Evolutionary conservation across 805 yeast genomes (phyloP).

Genomic region (Metschnikowia noctiluminum): DNA sequence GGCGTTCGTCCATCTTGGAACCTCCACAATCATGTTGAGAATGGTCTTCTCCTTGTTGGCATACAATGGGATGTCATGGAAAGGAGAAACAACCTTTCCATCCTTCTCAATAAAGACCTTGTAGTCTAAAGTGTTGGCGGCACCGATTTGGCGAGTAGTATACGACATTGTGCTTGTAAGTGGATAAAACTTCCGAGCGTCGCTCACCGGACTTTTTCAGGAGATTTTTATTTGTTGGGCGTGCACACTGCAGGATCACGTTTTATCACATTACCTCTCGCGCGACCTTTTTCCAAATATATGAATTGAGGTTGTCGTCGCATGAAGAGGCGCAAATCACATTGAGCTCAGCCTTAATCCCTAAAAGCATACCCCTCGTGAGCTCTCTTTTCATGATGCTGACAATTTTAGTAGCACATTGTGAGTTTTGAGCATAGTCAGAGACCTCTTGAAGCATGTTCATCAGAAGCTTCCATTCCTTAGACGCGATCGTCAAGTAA

Average conservation of each 20-base stretch:
- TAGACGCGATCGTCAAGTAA: slow-evolving; percentile 11
- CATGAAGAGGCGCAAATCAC: slow-evolving; percentile 22
- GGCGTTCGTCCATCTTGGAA: slow-evolving; percentile 73
- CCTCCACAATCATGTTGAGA: slow-evolving; percentile 42
- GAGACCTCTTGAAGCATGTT: slow-evolving; percentile 7
- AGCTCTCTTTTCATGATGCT: slow-evolving; percentile 39
- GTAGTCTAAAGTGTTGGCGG: slow-evolving; percentile 93
- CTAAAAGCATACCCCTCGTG: slow-evolving; percentile 49
- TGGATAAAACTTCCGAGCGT: slow-evolving; percentile 1
- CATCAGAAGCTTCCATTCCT: slow-evolving; percentile 15
- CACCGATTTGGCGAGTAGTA: slow-evolving; percentile 90
- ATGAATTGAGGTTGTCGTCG: slow-evolving; percentile 8
- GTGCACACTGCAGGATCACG: slow-evolving; percentile 17
- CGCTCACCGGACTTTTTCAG: slow-evolving; percentile 7
- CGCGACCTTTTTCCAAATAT: slow-evolving; percentile 15
- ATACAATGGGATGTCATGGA: slow-evolving; percentile 75
- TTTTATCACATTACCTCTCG: slow-evolving; percentile 10
- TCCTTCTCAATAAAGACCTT: slow-evolving; percentile 87
- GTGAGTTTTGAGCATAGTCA: not conserved
- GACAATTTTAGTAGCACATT: not conserved
- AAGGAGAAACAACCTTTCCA: slow-evolving; percentile 92
- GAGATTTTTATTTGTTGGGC: slow-evolving; percentile 10
- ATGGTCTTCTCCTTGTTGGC: slow-evolving; percentile 72
- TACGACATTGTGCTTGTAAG: slow-evolving; percentile 52
- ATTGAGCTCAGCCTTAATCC: slow-evolving; percentile 59